Conservation (phyloP, 169 alveolate species). For the Pseudocohnilembus persalinus region DNA sequence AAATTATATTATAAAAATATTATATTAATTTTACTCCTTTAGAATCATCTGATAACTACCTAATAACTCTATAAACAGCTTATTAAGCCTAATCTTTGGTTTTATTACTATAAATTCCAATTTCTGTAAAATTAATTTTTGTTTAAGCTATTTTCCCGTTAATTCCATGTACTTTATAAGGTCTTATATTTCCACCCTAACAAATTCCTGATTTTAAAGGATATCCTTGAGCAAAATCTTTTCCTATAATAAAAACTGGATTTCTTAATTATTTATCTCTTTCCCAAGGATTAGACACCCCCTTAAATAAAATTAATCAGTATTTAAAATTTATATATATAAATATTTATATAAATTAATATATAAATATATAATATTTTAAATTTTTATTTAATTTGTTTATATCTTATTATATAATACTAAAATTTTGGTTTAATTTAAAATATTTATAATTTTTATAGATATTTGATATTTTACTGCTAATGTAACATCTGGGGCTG, state of each 20-base stretch:
- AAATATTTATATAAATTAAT: conserved; percentile 4
- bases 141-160: conserved; percentile 66
- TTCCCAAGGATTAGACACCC: conserved; percentile 62
- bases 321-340: background rate
- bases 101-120: conserved; percentile 45
- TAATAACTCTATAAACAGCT: conserved; percentile 40
- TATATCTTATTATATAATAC: too few species aligned
- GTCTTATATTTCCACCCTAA: conserved; percentile 40
- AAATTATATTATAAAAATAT: background rate
- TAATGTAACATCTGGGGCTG: conserved; percentile 58
- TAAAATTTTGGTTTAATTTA: too few species aligned
- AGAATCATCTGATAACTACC: conserved; percentile 30
- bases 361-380: background rate
- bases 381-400: too few species aligned
- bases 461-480: conserved; percentile 30
- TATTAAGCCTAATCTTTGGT: conserved; percentile 47
- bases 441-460: too few species aligned
- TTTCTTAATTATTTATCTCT: conserved; percentile 59
- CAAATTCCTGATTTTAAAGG: conserved; percentile 56
- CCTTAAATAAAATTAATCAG: conserved; percentile 21
- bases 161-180: conserved; percentile 60
- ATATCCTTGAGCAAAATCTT: conserved; percentile 59
- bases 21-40: conserved; percentile 24
- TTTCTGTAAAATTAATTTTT: conserved; percentile 64
- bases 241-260: conserved; percentile 64